Base-by-base conservation (phyloP, 2,329 filamentous ascomycete species). In the Ampelomyces quisqualis region DNA sequence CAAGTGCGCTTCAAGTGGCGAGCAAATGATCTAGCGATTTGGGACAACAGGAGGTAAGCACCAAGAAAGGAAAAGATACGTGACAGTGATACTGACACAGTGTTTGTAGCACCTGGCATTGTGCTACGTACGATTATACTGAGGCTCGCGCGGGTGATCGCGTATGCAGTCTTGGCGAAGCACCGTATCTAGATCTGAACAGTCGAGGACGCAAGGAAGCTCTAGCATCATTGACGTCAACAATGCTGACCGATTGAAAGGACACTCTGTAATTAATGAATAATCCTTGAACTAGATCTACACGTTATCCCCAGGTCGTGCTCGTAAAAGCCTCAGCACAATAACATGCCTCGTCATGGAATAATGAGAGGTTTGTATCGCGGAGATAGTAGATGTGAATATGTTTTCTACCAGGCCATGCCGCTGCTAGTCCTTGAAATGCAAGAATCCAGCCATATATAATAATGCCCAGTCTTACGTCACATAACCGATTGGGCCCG, bases 91-190 rank as follows among this genome's bases (percentile, higher is more conserved):
- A 26, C 23, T 26, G 23, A 26, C 8, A 10, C 23, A 4, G 4
- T 11, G 13, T 26, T 5, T 26, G 4, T 10, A 26, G 75, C 38
- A 74, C 69, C 1, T 81, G 78, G 62, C 80, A 83, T 51, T 76
- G 75, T 24, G 81, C 80, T 0, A 85, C 80, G 0, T 82, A 78
- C 47, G 83, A 86, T 50, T 85, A 84, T 30, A 73, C 73, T 10
- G 80, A 33, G 69, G 72, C 34, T 73, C 77, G 18, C 72, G 80
- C 56, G 58, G 80, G 14, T 71, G 59, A 62, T 26, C 49, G 75
- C 1, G 78, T 82, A 2, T 6, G 76, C 73, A 6, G 70, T 81
- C 5, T 80, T 74, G 9, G 80, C 76, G 69, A 72, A 61, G 51
- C 80, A 75, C 78, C 79, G 1, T 82, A 77, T 47, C 57, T 78